Conservation (phyloP, 441 rosid species). For the Francoa sonchifolia region DNA sequence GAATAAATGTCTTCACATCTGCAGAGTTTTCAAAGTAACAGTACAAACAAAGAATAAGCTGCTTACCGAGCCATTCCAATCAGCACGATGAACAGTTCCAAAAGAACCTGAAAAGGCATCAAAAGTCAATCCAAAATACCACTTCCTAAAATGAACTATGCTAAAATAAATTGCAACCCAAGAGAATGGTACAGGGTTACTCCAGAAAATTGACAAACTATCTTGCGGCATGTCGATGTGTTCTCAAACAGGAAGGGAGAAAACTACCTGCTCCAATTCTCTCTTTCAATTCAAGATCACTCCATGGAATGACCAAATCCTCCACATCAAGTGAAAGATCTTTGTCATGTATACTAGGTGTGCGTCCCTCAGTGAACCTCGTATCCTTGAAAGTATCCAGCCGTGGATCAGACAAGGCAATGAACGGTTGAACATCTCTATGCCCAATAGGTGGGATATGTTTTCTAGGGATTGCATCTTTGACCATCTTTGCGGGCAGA, state of each 20-base stretch:
- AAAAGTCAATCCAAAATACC: conserved; percentile 13
- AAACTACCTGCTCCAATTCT: conserved; percentile 90
- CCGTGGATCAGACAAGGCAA: conserved; percentile 21
- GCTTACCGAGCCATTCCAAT: conserved; percentile 98
- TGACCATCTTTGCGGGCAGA: conserved; percentile 25
- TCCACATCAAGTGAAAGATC: conserved; percentile 64
- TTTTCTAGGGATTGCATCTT: conserved; percentile 28
- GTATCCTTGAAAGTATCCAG: conserved; percentile 22
- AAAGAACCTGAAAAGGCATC: conserved; percentile 78
- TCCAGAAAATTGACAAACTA: too few species aligned
- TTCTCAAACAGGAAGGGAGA: conserved; percentile 6
- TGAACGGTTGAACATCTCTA: conserved; percentile 19
- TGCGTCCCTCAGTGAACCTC: conserved; percentile 27
- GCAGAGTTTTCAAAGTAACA: not conserved
- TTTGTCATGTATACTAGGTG: conserved; percentile 31
- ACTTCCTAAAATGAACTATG: too few species aligned
- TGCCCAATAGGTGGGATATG: conserved; percentile 29
- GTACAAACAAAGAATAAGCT: conserved; percentile 4
- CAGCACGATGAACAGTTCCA: conserved; percentile 98
- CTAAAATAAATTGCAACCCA: too few species aligned
- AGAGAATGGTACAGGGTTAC: conserved; percentile 6
- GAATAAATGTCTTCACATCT: too few species aligned
- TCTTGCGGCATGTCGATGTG: too few species aligned
- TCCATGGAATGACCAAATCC: conserved; percentile 84
- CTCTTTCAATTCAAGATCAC: conserved; percentile 80